phyloP scores from a whole-genome alignment of 768 basidiomycete species.

The Amanita rimosa region DNA sequence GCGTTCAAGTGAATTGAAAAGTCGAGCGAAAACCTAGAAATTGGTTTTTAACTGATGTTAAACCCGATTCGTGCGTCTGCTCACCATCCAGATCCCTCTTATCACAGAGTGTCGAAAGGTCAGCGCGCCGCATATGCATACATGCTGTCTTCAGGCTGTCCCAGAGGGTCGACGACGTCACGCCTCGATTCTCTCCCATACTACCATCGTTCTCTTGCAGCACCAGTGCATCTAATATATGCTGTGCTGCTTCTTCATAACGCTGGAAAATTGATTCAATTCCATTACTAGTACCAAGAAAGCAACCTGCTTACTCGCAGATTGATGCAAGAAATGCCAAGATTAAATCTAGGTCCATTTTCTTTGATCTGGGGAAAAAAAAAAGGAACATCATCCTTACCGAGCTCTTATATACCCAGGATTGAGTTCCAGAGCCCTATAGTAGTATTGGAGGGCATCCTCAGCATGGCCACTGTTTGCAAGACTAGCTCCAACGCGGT shows the following conservation, averaged over 20 bases:
- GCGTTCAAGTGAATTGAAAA: conserved; percentile 12
- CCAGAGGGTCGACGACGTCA: conserved; percentile 77
- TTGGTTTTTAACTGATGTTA: too few relatives aligned
- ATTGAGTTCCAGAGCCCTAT: conserved; percentile 75
- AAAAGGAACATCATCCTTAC: conserved; percentile 22
- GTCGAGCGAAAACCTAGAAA: conserved; percentile 19
- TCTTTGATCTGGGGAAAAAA: background rate
- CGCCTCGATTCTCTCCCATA: conserved; percentile 51
- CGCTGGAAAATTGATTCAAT: conserved; percentile 31
- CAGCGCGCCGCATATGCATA: conserved; percentile 67
- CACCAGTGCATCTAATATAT: conserved; percentile 81
- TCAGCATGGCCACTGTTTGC: conserved; percentile 77
- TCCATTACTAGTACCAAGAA: conserved; percentile 4
- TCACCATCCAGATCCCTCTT: conserved; percentile 54
- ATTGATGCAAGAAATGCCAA: conserved; percentile 89
- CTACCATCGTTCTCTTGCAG: conserved; percentile 81
- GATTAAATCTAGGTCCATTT: conserved; percentile 59
- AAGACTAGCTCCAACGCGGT: conserved; percentile 89
- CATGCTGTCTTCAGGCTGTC: conserved; percentile 79
- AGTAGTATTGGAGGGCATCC: conserved; percentile 82
- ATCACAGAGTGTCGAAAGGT: conserved; percentile 69
- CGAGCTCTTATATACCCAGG: conserved; percentile 86
- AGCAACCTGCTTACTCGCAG: conserved; percentile 41
- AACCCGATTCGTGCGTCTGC: conserved; percentile 6
- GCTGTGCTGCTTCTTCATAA: conserved; percentile 78